Conservation (phyloP, 2,329 filamentous ascomycete species). For the Mycosphaerella arachidis region DNA sequence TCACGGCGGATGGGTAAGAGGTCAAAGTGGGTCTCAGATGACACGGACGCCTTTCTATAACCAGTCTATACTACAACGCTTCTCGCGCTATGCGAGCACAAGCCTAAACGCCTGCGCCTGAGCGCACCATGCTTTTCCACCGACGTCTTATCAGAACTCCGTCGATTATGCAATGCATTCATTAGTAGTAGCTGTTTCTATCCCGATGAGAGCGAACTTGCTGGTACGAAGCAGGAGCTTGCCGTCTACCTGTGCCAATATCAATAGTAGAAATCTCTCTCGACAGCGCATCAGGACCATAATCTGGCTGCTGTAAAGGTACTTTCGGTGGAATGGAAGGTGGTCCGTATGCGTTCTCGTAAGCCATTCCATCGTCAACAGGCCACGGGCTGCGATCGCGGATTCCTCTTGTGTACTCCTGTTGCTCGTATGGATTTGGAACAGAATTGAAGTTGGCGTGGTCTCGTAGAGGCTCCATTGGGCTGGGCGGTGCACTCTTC, state of each 20-base stretch:
- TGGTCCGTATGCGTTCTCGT: slow-evolving; percentile 9
- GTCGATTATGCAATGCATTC: not conserved
- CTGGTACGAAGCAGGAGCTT: slow-evolving; percentile 24
- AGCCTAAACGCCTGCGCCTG: not conserved
- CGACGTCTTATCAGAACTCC: not conserved
- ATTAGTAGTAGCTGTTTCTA: slow-evolving; percentile 27
- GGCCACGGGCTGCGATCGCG: slow-evolving; percentile 32
- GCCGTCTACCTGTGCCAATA: slow-evolving; percentile 32
- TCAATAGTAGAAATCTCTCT: slow-evolving; percentile 61
- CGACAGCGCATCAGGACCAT: slow-evolving; percentile 56
- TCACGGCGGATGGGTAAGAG: not conserved
- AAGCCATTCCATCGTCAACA: slow-evolving; percentile 17
- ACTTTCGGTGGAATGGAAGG: slow-evolving; percentile 20
- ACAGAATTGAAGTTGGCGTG: slow-evolving; percentile 40
- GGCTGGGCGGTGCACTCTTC: slow-evolving; percentile 37
- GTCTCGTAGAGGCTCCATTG: slow-evolving; percentile 30
- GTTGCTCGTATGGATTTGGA: slow-evolving; percentile 46
- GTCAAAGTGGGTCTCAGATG: not conserved
- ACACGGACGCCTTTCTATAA: not conserved
- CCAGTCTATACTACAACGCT: not conserved
- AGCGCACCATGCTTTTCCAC: not conserved
- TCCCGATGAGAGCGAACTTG: slow-evolving; percentile 32
- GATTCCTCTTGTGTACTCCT: slow-evolving; percentile 40
- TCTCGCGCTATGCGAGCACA: not conserved
- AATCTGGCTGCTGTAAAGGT: slow-evolving; percentile 17